Evolutionary conservation across 257 asterid genomes (phyloP).

Genomic region (Solanum clarkiae): DNA sequence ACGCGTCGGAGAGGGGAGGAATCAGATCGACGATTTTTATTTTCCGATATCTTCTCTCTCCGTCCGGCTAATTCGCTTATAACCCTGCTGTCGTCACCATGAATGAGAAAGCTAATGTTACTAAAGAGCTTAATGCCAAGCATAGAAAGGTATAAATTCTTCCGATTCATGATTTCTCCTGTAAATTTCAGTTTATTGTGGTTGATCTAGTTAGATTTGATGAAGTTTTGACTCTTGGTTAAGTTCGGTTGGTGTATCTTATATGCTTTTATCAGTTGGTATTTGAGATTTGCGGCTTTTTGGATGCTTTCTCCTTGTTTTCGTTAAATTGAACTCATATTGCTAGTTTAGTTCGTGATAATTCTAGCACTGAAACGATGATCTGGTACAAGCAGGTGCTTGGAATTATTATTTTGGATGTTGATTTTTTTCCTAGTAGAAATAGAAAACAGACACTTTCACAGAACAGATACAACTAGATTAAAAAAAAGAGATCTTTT

Average conservation of each 20-base stretch:
- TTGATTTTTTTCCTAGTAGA: not conserved
- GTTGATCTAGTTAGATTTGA: slow-evolving; percentile 4
- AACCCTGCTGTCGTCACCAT: slow-evolving; percentile 21
- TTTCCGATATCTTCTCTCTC: slow-evolving; percentile 4
- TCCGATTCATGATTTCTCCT: not conserved
- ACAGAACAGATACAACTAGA: not conserved
- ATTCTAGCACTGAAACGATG: not conserved
- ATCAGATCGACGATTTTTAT: slow-evolving; percentile 10
- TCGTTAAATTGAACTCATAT: not conserved
- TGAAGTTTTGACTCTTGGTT: not conserved
- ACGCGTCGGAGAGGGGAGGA: slow-evolving; percentile 6
- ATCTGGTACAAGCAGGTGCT: not conserved
- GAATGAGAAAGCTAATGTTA: slow-evolving; percentile 91
- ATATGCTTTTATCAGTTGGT: not conserved
- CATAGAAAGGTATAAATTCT: slow-evolving; percentile 65
- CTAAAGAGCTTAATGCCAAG: slow-evolving; percentile 92
- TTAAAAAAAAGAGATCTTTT: not conserved
- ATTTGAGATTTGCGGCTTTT: not conserved
- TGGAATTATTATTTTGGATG: not conserved
- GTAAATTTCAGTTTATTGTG: not conserved
- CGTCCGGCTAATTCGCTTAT: not conserved
- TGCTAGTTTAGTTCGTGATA: not conserved
- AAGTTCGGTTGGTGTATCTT: not conserved
- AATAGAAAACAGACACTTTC: not conserved
- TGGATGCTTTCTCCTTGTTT: not conserved